Evolutionary conservation across 2,329 filamentous ascomycete genomes (phyloP).

Genomic region (Clarireedia hainanense): DNA sequence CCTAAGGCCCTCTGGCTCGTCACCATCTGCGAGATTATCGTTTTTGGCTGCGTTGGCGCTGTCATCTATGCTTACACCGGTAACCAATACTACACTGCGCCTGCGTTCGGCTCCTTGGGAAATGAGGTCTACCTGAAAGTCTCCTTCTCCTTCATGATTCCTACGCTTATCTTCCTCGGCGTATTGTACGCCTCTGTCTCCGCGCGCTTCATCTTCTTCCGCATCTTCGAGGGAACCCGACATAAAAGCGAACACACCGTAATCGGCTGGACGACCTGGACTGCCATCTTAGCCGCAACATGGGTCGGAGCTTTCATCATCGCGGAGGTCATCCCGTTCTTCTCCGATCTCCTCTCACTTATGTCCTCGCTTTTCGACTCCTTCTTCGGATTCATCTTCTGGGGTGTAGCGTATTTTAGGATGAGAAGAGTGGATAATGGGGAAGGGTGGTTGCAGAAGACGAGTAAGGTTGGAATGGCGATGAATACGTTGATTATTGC

Average conservation of each 20-base stretch:
- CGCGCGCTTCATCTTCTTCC: conserved; percentile 86
- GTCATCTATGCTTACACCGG: conserved; percentile 84
- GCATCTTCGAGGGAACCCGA: conserved; percentile 66
- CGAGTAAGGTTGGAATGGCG: conserved; percentile 36
- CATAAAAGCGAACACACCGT: conserved; percentile 78
- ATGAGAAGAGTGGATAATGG: conserved; percentile 62
- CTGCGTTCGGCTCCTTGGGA: conserved; percentile 78
- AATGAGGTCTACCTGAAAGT: conserved; percentile 75
- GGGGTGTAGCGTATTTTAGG: conserved; percentile 72
- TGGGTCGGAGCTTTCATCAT: conserved; percentile 93
- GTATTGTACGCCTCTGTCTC: conserved; percentile 87
- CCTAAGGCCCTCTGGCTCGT: conserved; percentile 89
- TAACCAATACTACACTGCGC: conserved; percentile 79
- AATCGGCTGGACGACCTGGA: conserved; percentile 74
- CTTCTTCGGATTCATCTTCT: conserved; percentile 95
- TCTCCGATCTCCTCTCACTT: conserved; percentile 61
- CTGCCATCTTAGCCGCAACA: conserved; percentile 60
- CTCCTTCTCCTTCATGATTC: conserved; percentile 91
- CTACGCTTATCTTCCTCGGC: conserved; percentile 85
- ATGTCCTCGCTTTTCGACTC: conserved; percentile 90
- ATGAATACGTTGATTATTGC: conserved; percentile 68
- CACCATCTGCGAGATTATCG: conserved; percentile 77
- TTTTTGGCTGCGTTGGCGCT: conserved; percentile 75
- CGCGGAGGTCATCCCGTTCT: conserved; percentile 89
- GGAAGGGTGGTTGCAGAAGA: conserved; percentile 31